A percentile compares a stretch with the other conserved stretches of the same genome.
phyloP scores from a whole-genome alignment of 139 green algal genomes.

The Mesotaenium endlicherianum region DNA sequence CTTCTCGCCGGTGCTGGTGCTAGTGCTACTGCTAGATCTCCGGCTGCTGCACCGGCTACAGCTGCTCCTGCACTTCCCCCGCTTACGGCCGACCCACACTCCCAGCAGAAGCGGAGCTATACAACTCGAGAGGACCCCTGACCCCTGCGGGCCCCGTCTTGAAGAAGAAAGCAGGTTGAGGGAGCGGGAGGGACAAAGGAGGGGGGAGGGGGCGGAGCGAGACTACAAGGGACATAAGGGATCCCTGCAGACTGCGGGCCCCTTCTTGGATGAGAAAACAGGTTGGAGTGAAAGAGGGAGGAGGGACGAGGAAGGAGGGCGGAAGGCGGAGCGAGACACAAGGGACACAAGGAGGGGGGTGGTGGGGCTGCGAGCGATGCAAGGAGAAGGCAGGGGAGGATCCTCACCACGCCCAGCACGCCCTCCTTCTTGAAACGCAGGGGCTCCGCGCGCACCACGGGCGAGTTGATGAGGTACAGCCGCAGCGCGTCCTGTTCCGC shows the following conservation, averaged over 20 bases:
- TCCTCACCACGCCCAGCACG: conserved; percentile 77
- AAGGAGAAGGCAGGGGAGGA: neutral
- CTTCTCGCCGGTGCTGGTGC: too few relatives aligned
- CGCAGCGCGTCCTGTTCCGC: conserved; percentile 79
- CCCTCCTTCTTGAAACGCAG: conserved; percentile 94
- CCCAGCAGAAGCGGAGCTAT: too few relatives aligned
- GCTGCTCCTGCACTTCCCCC: too few relatives aligned
- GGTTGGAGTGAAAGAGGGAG: neutral
- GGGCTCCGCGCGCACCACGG: conserved; percentile 86
- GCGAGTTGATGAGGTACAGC: conserved; percentile 98
- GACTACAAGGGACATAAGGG: neutral
- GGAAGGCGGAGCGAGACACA: neutral
- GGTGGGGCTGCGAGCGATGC: neutral
- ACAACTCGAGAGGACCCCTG: too few relatives aligned
- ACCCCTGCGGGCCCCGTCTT: too few relatives aligned
- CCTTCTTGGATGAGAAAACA: neutral
- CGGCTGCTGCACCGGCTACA: too few relatives aligned
- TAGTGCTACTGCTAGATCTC: too few relatives aligned
- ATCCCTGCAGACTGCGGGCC: neutral
- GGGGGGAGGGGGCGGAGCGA: neutral
- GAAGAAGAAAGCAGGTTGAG: too few relatives aligned
- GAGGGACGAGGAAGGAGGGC: neutral
- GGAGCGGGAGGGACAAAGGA: neutral
- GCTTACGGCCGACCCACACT: too few relatives aligned
- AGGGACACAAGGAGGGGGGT: neutral